Base-by-base conservation (phyloP, 78 protist genomes). In the Tieghemostelium lacteum region DNA sequence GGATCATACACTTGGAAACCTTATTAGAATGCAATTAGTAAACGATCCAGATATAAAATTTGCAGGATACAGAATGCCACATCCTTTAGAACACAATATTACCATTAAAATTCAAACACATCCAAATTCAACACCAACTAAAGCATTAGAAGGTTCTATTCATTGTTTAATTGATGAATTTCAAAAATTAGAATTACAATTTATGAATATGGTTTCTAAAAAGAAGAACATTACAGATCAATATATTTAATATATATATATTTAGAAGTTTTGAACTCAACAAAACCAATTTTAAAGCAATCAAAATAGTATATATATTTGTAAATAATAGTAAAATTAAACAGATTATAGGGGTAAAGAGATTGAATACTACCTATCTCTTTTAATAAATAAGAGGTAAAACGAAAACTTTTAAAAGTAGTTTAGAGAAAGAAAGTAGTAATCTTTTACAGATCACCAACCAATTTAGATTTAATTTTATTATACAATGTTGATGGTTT, bases 1-100 rank as follows among this genome's bases (percentile, higher is more conserved):
- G 37, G 97, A 95, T 60, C 97, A 95, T 70, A 95, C 97, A 5
- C 54, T 95, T 73, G 97, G 97, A 24, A 95, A 95, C 75, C 19
- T 95, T 0, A 39, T 95, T 26, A 91, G 96, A 73, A 95, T 95
- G 97, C 93, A 95, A 60, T 76, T 94, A n/a, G 92, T 93, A 24
- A 70, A 66, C 16, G 95, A 95, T 34, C 67, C 40, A 42, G 75
- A 75, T 55, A 73, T 95, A 0, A 26, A 71, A 10, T 95, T 95
- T 70, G 93, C 94, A 37, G 97, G 97, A 5, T 95, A 95, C 63
- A 72, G 76, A 12, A 75, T 91, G 75, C 97, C 97, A 19, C 97
- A 95, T 72, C 97, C 97, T 12, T 70, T 94, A 1, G 96, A 95
- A 49, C 95, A 85, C 33, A 62, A 74, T 36, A 74, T 95, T 22